Evolutionary conservation across 2,329 filamentous ascomycete species (phyloP).

Genomic region (Dendryphion nanum): DNA sequence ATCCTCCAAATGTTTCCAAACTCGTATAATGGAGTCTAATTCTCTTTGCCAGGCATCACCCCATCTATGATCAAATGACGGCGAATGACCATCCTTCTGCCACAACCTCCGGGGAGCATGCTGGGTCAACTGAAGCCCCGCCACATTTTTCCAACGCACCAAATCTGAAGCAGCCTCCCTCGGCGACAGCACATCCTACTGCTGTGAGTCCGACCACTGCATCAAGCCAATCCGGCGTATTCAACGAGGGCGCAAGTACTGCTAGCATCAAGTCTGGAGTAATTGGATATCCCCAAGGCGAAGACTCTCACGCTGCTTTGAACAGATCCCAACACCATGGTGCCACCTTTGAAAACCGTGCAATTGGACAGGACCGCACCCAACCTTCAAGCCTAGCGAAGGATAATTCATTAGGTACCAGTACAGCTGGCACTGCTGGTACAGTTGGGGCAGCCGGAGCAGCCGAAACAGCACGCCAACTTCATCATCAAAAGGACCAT

Average conservation of each 20-base stretch:
- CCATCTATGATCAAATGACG: slow-evolving; percentile 32
- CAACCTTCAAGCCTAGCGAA: slow-evolving; percentile 5
- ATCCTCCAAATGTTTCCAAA: too few species aligned
- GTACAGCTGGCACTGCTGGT: too few species aligned
- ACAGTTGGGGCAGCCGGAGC: slow-evolving; percentile 7
- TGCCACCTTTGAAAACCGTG: too few species aligned
- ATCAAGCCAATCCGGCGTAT: slow-evolving; percentile 1
- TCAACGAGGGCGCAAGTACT: slow-evolving; percentile 24
- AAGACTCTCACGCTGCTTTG: slow-evolving; percentile 25
- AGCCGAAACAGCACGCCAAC: slow-evolving; percentile 6
- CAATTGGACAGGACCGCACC: too few species aligned
- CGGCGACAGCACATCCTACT: slow-evolving; percentile 1
- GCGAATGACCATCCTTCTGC: slow-evolving; percentile 4
- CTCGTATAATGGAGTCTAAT: too few species aligned
- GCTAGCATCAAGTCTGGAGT: slow-evolving; percentile 43
- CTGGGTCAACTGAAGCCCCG: slow-evolving; percentile 8
- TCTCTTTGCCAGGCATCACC: slow-evolving; percentile 17
- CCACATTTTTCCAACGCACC: slow-evolving; percentile 13
- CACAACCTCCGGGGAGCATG: slow-evolving; percentile 7
- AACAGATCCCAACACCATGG: too few species aligned
- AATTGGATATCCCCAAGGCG: slow-evolving; percentile 30
- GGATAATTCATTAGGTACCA: slow-evolving; percentile 5
- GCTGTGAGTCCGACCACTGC: slow-evolving; percentile 18
- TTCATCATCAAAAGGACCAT: slow-evolving; percentile 6
- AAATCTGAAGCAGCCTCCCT: slow-evolving; percentile 5